A percentile compares a stretch with the other conserved stretches of the same genome.
Evolutionary conservation across 352 stramenopile species (phyloP).

Genomic region (Phytophthora syringae): DNA sequence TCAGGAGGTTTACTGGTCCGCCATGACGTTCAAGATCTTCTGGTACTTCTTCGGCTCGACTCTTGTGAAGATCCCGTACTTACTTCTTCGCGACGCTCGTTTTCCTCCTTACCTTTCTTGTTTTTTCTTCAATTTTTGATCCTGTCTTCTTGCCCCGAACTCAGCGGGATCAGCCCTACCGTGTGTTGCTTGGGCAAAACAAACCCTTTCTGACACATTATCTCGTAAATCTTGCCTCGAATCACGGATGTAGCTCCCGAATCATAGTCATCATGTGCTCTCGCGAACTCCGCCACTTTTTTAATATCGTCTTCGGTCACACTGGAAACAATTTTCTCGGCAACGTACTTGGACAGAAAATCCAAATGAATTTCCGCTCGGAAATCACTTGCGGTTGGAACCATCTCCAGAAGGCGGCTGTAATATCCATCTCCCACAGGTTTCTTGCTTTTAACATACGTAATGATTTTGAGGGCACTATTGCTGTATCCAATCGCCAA

Average conservation of each 20-base stretch:
- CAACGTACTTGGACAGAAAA: too few relatives aligned
- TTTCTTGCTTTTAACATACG: not conserved
- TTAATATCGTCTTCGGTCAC: constrained; percentile 7
- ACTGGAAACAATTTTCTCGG: not conserved
- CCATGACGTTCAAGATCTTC: too few relatives aligned
- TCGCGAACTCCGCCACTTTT: constrained; percentile 23
- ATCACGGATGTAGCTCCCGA: constrained; percentile 20
- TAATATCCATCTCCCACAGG: not conserved
- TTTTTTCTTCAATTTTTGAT: too few relatives aligned
- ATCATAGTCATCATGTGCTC: constrained; percentile 13
- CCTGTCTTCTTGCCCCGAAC: not conserved
- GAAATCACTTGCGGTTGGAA: not conserved
- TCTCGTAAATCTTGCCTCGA: constrained; percentile 24
- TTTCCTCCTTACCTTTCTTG: too few relatives aligned
- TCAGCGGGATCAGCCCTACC: not conserved
- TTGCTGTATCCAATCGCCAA: not conserved
- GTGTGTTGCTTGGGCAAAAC: not conserved
- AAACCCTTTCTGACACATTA: too few relatives aligned
- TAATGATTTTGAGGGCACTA: constrained; percentile 1
- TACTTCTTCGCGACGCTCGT: too few relatives aligned
- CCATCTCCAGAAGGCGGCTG: constrained; percentile 11
- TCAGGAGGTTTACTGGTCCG: too few relatives aligned
- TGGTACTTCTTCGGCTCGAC: too few relatives aligned
- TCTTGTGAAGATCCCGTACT: too few relatives aligned
- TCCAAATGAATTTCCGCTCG: too few relatives aligned